A percentile compares a stretch with the other conserved stretches of the same genome.
Conservation (phyloP, 2,329 filamentous ascomycete genomes). For the Ceratocystis colombiana region DNA sequence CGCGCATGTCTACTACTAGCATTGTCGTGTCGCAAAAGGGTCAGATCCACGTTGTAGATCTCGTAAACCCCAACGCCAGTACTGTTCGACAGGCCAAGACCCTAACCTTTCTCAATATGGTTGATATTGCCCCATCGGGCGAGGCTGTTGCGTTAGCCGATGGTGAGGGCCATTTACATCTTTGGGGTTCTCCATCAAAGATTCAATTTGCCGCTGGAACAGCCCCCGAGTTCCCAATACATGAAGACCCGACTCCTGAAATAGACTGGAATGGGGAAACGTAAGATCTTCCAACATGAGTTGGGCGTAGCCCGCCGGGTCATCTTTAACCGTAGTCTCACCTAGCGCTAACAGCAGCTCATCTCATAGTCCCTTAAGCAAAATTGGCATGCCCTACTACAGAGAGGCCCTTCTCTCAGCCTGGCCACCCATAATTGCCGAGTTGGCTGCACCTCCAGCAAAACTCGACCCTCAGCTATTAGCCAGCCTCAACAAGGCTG, state of each 20-base stretch:
- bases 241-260: constrained; percentile 45
- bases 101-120: constrained; percentile 60
- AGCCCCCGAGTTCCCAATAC: constrained; percentile 66
- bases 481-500: constrained; percentile 56
- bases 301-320: neutral
- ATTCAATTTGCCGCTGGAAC: constrained; percentile 77
- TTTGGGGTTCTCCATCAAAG: constrained; percentile 82
- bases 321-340: neutral
- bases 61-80: constrained; percentile 85
- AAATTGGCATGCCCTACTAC: constrained; percentile 87
- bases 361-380: constrained; percentile 58
- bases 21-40: constrained; percentile 87
- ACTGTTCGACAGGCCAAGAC: constrained; percentile 76
- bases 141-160: constrained; percentile 77
- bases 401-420: constrained; percentile 76
- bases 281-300: constrained; percentile 38
- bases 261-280: constrained; percentile 64
- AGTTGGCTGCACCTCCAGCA: constrained; percentile 71
- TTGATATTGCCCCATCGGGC: constrained; percentile 80
- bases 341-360: constrained; percentile 24
- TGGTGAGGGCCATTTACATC: constrained; percentile 64
- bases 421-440: constrained; percentile 79
- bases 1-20: constrained; percentile 85
- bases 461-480: constrained; percentile 65
- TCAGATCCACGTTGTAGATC: constrained; percentile 89